Evolutionary conservation across 2,329 filamentous ascomycete species (phyloP).

Genomic region (Sclerotinia glacialis): DNA sequence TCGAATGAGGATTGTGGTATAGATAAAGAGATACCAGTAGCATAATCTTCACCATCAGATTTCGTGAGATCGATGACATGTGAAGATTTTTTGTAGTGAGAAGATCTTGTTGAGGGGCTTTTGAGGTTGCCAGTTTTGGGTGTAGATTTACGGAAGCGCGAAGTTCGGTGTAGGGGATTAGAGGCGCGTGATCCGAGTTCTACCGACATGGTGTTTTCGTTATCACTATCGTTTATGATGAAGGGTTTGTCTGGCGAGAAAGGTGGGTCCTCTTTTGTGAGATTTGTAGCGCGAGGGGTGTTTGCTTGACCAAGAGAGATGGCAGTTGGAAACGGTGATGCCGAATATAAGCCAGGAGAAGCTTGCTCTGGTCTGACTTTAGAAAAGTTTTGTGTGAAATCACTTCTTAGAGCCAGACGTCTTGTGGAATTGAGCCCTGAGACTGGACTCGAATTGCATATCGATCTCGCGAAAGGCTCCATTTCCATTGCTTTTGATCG

Average conservation of each 20-base stretch:
- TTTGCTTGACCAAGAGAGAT: neutral
- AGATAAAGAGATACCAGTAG: too few relatives aligned
- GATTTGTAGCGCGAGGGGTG: neutral
- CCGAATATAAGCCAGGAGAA: neutral
- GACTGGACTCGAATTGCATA: neutral
- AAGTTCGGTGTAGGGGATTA: neutral
- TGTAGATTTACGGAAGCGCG: neutral
- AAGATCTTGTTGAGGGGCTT: neutral
- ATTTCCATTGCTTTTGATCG: neutral
- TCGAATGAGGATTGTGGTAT: neutral
- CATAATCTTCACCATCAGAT: neutral
- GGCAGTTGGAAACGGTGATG: neutral
- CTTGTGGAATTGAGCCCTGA: neutral
- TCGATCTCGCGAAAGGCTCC: conserved; percentile 1
- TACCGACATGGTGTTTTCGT: neutral
- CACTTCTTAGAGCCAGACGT: neutral
- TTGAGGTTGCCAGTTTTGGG: neutral
- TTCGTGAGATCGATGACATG: neutral
- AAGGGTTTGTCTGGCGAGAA: neutral
- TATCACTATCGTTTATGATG: conserved; percentile 6
- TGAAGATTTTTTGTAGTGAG: neutral
- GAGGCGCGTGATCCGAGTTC: neutral
- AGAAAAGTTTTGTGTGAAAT: neutral
- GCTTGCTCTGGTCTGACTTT: neutral
- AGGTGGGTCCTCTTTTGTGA: accelerated